A percentile compares a stretch with the other conserved stretches of the same genome.
These are phyloP conservation scores for Populus alba DNA, from an alignment of 345 rosid genomes.

Conservation along the genomic window DNA sequence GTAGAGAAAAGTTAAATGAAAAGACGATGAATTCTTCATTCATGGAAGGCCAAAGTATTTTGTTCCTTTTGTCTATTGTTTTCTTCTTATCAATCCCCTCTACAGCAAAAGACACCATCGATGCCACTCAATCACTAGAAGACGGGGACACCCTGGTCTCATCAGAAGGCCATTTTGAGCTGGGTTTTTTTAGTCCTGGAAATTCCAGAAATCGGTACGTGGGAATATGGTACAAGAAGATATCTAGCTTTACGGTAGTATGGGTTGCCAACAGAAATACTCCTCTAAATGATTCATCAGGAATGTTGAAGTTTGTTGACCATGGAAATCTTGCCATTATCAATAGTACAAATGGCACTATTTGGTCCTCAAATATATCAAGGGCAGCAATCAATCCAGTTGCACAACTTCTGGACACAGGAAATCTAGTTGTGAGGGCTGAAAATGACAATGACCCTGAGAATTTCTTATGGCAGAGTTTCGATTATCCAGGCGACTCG, in stretches of 20 bases:
- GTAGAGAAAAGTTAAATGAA: no score
- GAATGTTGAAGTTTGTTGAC: neutral
- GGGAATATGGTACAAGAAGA: slow-evolving; percentile 22
- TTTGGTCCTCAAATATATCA: slow-evolving; percentile 17
- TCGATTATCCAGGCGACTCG: slow-evolving; percentile 12
- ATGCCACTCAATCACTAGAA: neutral
- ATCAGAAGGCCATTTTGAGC: slow-evolving; percentile 15
- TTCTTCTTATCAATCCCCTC: neutral
- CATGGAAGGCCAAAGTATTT: neutral
- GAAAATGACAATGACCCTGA: neutral
- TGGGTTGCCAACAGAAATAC: slow-evolving; percentile 27
- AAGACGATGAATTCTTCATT: no score
- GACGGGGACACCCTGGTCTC: slow-evolving; percentile 9
- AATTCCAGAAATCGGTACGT: slow-evolving; percentile 8
- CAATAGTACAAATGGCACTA: neutral
- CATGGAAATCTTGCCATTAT: neutral
- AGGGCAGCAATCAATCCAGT: slow-evolving; percentile 2
- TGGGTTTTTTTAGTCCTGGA: slow-evolving; percentile 20
- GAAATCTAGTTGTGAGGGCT: slow-evolving; percentile 10
- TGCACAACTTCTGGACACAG: slow-evolving; percentile 14
- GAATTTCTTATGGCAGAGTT: slow-evolving; percentile 17
- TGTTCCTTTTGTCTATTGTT: neutral
- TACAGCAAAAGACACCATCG: slow-evolving; percentile 2
- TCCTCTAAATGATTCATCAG: slow-evolving; percentile 12
- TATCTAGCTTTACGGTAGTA: slow-evolving; percentile 9